These are phyloP conservation scores for Magnaporthiopsis incrustans DNA, from an alignment of 2,329 filamentous ascomycete species.

Conservation along the genomic window DNA sequence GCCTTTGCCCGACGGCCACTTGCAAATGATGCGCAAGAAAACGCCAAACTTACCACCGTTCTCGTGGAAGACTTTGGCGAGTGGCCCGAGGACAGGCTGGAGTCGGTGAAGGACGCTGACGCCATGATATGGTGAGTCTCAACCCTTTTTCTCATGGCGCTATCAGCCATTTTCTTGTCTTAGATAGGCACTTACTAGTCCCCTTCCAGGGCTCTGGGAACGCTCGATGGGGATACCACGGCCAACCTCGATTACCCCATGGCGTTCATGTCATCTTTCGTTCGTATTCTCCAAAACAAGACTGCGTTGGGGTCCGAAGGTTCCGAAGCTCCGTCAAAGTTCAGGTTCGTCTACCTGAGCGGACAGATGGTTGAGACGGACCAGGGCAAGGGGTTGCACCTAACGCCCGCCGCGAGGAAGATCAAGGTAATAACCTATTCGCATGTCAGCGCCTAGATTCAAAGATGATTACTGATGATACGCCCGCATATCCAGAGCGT, in stretches of 20 bases:
- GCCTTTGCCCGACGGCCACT: not conserved
- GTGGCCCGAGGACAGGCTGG: not conserved
- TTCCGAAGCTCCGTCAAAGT: not conserved
- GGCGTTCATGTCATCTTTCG: constrained; percentile 1
- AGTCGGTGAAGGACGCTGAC: not conserved
- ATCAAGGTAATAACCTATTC: not conserved
- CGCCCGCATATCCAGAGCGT: not conserved
- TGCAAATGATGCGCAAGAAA: not conserved
- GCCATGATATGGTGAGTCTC: constrained; percentile 6
- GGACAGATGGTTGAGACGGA: constrained; percentile 4
- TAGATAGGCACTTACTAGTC: not conserved
- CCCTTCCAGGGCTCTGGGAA: not conserved
- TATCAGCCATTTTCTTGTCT: not conserved
- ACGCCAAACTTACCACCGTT: not conserved
- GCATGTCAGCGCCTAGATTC: not conserved
- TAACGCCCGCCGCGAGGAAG: not conserved
- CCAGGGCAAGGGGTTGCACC: constrained; percentile 1
- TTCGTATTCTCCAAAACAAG: not conserved
- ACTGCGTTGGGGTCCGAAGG: not conserved
- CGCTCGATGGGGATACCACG: constrained; percentile 2
- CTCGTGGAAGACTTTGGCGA: constrained; percentile 4
- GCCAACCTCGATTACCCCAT: constrained; percentile 3
- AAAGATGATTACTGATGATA: not conserved
- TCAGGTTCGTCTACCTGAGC: constrained; percentile 5
- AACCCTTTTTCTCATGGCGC: not conserved